Evolutionary conservation across 1,284 basidiomycete genomes (phyloP), one percentile per base, ranked within the genome.

Genomic region (Pholiota adiposa): DNA sequence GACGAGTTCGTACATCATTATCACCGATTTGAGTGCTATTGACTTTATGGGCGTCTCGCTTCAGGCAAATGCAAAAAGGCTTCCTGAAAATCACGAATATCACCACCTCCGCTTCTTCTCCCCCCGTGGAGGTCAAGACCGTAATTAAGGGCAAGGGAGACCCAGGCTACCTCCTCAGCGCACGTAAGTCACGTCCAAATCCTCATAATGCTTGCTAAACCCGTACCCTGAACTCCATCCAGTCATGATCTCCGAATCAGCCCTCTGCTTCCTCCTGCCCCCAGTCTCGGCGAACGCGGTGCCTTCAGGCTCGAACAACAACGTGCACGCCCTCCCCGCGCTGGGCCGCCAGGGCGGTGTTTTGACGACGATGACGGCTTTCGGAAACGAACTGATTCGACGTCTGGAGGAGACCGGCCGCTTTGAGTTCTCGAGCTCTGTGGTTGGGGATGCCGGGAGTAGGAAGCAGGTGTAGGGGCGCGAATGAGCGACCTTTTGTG

Each of bases 181-280:
- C 89, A 4, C 74, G 89, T 90, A 66, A 52, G 82, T 25, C 21
- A 19, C 52, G 43, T 48, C 12, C 50, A 6, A 29, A 18, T 27
- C 48, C 41, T 38, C 21, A 25, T n/a, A 18, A 12, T 51, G 12
- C 36, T 14, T 46, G 9, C 23, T 55, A 5, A 51, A 21, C 18
- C 40, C 34, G 36, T n/a, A n/a, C n/a, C n/a, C n/a, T n/a, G n/a
- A n/a, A 25, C 25, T 23, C 25, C 23, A 6, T 46, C n/a, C 63
- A 92, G 92, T 85, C 41, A 85, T 95, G 79, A 80, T 93, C 25
- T 78, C 85, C 2, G 94, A 96, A 77, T 84, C 83, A 12, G 93
- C 91, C 0, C 79, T 96, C 7, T 80, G 83, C 5, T 77, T 94
- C 49, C 73, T 89, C 31, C 78, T 89, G 1, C 78, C 84, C 3